Evolutionary conservation across 176 grass and related monocot species (phyloP).

Genomic region (Pharus latifolius): DNA sequence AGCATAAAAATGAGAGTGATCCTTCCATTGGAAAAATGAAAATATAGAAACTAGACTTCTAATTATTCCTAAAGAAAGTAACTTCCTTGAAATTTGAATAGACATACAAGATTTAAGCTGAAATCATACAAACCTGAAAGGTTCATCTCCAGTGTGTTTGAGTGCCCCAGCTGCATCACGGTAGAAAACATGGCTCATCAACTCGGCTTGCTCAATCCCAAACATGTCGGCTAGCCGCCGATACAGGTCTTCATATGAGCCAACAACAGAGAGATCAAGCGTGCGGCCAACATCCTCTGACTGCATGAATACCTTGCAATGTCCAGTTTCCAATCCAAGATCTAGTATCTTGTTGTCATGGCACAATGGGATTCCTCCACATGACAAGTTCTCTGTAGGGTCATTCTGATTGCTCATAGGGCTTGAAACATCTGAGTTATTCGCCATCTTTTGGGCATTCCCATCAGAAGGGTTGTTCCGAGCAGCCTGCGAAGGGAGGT

Average conservation of each 20-base stretch:
- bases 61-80: neutral
- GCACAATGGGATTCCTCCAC: conserved; percentile 8
- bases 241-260: conserved; percentile 81
- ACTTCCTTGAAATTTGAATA: neutral
- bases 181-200: conserved; percentile 87
- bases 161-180: conserved; percentile 60
- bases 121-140: conserved; percentile 69
- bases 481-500: neutral
- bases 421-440: conserved; percentile 29
- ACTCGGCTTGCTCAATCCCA: conserved; percentile 53
- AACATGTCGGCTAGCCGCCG: conserved; percentile 81
- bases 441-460: conserved; percentile 26
- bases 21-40: neutral
- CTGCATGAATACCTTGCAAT: conserved; percentile 97
- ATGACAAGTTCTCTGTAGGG: conserved; percentile 9
- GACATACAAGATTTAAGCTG: neutral
- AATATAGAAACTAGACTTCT: neutral
- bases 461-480: conserved; percentile 40
- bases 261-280: conserved; percentile 61
- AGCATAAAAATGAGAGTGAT: neutral
- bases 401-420: conserved; percentile 33
- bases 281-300: conserved; percentile 89
- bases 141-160: conserved; percentile 79
- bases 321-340: conserved; percentile 55
- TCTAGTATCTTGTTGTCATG: conserved; percentile 24